Base-by-base conservation (phyloP, 495 filamentous ascomycete genomes). In the Hyphodiscus hymeniophilus region DNA sequence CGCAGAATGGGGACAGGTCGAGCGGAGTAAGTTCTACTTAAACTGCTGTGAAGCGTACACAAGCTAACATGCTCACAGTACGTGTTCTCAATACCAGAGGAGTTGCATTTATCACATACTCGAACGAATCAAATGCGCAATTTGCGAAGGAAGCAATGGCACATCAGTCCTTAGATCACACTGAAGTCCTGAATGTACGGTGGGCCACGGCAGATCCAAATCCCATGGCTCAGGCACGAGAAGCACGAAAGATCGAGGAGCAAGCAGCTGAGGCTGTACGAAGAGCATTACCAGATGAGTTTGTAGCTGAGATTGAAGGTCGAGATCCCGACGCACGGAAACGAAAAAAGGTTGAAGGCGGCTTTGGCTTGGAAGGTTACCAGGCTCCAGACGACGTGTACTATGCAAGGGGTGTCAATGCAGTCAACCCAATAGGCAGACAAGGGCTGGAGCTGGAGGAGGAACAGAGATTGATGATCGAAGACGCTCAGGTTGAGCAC, bases 131-230 rank as follows among this genome's bases (percentile, higher is more conserved):
- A 13, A 91, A 89, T 58, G 80, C 83, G 1, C 85, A 95, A 57
- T 96, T 96, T 58, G 89, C 89, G 0, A 89, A 89, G 62, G 84
- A 89, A 61, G 87, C 89, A 1, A 94, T 95, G 89, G 83, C 84
- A 3, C 67, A 90, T 53, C 94, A 96, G 62, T 77, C 70, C 0
- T 66, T 94, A 4, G 94, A 97, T 50, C 84, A 96, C 54, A 79
- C 75, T 48, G 92, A 98, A 65, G 84, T 96, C 28, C 66, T 98
- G 1, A 99, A 99, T 59, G 92, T 99, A 13, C 74, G 94, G 30
- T 99, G 94, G 94, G 92, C 94, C 18, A 97, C 92, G 0, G 83
- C 83, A 2, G 94, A 99, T 61, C 94, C 94, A 16, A 99, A 99
- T 54, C 94, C 94, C 0, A 78, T 88, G 73, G 87, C 92, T 8